Evolutionary conservation across 2,329 filamentous ascomycete genomes (phyloP).

Genomic region (Arthrobotrys musiformis): DNA sequence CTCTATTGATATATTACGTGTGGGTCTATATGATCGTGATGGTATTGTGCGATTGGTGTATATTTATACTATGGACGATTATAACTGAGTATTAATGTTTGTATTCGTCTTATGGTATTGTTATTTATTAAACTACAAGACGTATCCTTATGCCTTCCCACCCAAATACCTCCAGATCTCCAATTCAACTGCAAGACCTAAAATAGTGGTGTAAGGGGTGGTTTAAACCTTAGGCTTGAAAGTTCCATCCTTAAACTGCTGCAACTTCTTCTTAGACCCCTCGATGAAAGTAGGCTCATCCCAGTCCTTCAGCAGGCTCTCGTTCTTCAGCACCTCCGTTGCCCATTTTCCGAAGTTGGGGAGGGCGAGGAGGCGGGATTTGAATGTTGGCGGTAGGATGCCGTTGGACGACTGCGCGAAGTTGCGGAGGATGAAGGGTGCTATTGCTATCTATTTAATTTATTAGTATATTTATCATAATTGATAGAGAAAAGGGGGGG

Average conservation of each 20-base stretch:
- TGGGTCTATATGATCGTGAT: background rate
- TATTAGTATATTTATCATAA: slow-evolving; percentile 54
- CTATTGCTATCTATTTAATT: slow-evolving; percentile 70
- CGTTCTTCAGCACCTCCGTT: slow-evolving; percentile 69
- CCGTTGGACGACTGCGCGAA: slow-evolving; percentile 67
- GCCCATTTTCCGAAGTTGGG: slow-evolving; percentile 77
- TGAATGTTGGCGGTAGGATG: slow-evolving; percentile 67
- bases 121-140: background rate
- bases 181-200: background rate
- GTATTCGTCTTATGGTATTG: no score
- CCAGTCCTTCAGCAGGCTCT: slow-evolving; percentile 74
- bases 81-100: no score
- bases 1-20: no score
- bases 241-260: slow-evolving; percentile 46
- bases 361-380: slow-evolving; percentile 66
- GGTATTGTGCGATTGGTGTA: no score
- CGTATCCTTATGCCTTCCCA: background rate
- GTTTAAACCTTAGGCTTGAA: slow-evolving; percentile 27
- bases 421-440: slow-evolving; percentile 71
- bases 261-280: slow-evolving; percentile 64
- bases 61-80: no score
- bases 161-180: background rate
- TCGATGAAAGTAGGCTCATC: slow-evolving; percentile 67
- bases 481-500: no score
- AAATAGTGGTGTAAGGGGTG: no score